These are phyloP conservation scores for Lodderomyces jiufengensis DNA, from an alignment of 1,139 yeast species.

Conservation along the genomic window DNA sequence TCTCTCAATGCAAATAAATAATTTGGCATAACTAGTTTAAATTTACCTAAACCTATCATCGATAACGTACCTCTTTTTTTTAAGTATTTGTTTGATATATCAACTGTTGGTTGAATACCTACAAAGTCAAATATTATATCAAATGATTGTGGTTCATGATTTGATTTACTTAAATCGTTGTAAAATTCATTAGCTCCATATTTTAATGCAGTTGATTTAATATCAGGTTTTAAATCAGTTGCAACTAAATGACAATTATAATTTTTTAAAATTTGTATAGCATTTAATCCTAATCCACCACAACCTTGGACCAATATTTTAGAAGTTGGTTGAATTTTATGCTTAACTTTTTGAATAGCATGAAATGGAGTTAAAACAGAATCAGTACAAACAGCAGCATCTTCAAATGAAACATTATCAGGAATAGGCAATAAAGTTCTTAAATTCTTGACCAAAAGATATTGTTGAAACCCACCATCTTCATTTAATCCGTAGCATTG, in stretches of 20 bases:
- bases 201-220: conserved; percentile 25
- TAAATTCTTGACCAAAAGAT: conserved; percentile 35
- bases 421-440: conserved; percentile 43
- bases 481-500: conserved; percentile 40
- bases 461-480: conserved; percentile 53
- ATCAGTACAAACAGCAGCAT: conserved; percentile 49
- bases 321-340: conserved; percentile 29
- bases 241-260: conserved; percentile 43
- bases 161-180: conserved; percentile 26
- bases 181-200: conserved; percentile 46
- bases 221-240: conserved; percentile 34
- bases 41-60: conserved; percentile 43
- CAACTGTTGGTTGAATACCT: conserved; percentile 39
- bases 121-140: conserved; percentile 45
- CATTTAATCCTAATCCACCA: conserved; percentile 53
- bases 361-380: conserved; percentile 52
- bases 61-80: conserved; percentile 37
- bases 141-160: conserved; percentile 31
- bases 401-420: conserved; percentile 40
- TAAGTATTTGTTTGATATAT: conserved; percentile 31
- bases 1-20: conserved; percentile 41
- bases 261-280: conserved; percentile 40
- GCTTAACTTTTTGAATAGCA: conserved; percentile 40
- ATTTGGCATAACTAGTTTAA: conserved; percentile 29
- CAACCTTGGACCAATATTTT: conserved; percentile 45